Evolutionary conservation across 2,329 filamentous ascomycete genomes (phyloP).

Genomic region (Aspergillus sp.): DNA sequence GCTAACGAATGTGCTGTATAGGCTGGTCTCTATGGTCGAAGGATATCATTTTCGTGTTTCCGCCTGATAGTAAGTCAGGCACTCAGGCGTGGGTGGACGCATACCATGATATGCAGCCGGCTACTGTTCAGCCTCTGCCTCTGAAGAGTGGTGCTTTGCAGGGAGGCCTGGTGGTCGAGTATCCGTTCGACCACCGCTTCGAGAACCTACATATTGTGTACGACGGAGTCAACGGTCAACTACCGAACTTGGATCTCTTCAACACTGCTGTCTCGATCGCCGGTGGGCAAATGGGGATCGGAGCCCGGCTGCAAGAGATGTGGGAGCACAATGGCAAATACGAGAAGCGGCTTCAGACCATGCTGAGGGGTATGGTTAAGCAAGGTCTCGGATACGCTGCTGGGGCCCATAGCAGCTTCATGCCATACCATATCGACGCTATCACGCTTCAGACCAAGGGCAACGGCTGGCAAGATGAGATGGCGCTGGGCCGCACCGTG

Average conservation of each 20-base stretch:
- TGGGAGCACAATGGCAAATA: constrained; percentile 76
- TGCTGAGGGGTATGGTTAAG: constrained; percentile 88
- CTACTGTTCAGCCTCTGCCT: constrained; percentile 70
- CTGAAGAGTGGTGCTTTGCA: constrained; percentile 93
- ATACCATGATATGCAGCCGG: constrained; percentile 85
- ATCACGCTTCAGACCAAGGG: constrained; percentile 90
- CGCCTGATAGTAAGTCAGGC: constrained; percentile 83
- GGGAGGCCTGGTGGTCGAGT: constrained; percentile 90
- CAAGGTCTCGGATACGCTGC: constrained; percentile 87
- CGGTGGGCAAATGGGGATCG: constrained; percentile 87
- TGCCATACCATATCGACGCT: constrained; percentile 96
- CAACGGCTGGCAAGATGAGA: constrained; percentile 95
- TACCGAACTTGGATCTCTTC: constrained; percentile 93
- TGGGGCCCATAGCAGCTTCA: constrained; percentile 91
- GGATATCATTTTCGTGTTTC: constrained; percentile 89
- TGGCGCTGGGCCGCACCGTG: constrained; percentile 85
- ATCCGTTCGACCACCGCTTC: constrained; percentile 80
- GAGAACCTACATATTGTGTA: constrained; percentile 89
- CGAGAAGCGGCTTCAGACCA: constrained; percentile 76
- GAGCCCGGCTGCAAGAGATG: constrained; percentile 81
- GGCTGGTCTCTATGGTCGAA: constrained; percentile 98
- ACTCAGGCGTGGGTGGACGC: constrained; percentile 97
- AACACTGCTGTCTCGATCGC: constrained; percentile 91
- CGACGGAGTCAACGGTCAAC: constrained; percentile 91
- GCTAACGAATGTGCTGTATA: constrained; percentile 30